Evolutionary conservation across 495 filamentous ascomycete species (phyloP), one percentile per base, ranked within the genome.

Genomic region (Xylaria grammica): DNA sequence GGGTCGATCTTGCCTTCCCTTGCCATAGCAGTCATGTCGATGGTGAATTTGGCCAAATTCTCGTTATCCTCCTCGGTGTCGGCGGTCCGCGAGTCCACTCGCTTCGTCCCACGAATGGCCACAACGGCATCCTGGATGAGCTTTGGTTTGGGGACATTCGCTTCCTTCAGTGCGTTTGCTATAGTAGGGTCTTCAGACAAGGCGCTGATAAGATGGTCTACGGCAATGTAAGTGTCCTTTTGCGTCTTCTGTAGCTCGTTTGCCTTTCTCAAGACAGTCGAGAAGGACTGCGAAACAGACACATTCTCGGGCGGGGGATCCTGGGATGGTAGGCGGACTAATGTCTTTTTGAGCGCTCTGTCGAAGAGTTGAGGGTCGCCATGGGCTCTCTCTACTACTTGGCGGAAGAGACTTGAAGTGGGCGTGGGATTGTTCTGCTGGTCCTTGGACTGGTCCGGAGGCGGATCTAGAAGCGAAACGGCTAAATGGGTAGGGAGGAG

Each of bases 1-100:
- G 95, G 95, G 72, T 99, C 95, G 60, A 99, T 94, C 82, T 97
- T 97, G 58, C 96, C 95, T 73, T 98, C 95, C 65, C 95, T 84
- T 30, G 95, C 95, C 85, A 95, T 84, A 26, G 89, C 82, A 10
- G 95, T 99, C 92, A 99, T 93, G 76, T 99, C 95, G 68, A 97
- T 94, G 36, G 95, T 97, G 79, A 95, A 99, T 69, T 97, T 99
- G 78, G 93, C 92, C 40, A 99, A 82, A 67, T 94, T 96, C 78
- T 99, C 95, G 70, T 91, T 90, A 72, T 96, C 93, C 74, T 88
- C 82, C 74, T 96, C 93, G 0, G 90, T 84, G 77, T 97, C 95
- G 34, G 96, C 95, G 2, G 91, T 97, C 79, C 94, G 94, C 27
- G 91, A 95, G 77, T 99, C 95, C 26, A 99, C 94, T 53, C 93